Base-by-base conservation (phyloP, 2,329 filamentous ascomycete species). In the Trichoderma guizhouense region DNA sequence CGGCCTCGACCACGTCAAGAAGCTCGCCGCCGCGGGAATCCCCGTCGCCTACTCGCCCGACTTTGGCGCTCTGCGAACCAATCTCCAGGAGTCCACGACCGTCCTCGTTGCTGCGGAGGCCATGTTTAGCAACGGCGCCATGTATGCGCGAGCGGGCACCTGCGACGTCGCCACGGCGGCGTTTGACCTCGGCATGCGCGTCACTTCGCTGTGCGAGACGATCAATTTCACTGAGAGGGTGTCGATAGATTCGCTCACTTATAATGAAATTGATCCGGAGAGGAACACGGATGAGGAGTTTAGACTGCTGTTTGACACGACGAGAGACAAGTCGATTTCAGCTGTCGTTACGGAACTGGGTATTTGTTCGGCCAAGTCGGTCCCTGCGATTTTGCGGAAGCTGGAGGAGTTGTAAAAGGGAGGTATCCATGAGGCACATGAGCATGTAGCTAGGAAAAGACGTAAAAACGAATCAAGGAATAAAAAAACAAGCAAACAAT, bases 321-420 rank as follows among this genome's bases (percentile, higher is more conserved):
- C 96, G 1, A 92, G 92, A 15, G 93, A 93, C 5, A 92, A 93
- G 77, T 95, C 94, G 78, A 91, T 98, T 75, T 91, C 93, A 51
- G 92, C 95, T 81, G 91, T 99, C 53, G 90, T 98, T 64, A 98
- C 94, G 3, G 96, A 99, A 83, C 91, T 95, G 79, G 96, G 95
- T 55, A 93, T 90, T 77, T 88, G 97, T 74, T 93, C 94, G 65
- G 93, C 94, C 0, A 95, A 92, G 77, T 94, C 94, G 8, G 94
- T 98, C 55, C 92, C 94, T 12, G 84, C 86, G 36, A 84, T 89
- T 74, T 78, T 89, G 76, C 82, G 86, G 73, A 89, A 87, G 77
- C 80, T 89, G 75, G 88, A 89, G 77, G 87, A 89, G 76, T 82
- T 86, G 76, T 86, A 84, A 79, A 39, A 62, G 58, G 53, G 12